A percentile compares a stretch with the other conserved stretches of the same genome.
phyloP scores from a whole-genome alignment of 345 rosid species.

The Pseudoturritis turrita region DNA sequence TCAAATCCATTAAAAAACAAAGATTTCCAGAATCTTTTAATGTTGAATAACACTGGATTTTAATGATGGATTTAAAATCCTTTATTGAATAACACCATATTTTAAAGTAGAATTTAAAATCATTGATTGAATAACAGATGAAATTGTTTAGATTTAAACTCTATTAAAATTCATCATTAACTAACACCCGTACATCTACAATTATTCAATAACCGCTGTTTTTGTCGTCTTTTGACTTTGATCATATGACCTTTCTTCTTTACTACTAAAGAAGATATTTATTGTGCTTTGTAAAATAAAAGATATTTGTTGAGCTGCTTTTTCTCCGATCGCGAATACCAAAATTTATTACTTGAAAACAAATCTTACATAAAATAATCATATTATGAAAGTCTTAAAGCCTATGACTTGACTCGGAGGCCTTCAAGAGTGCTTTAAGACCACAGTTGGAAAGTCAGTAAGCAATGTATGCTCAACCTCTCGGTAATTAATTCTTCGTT shows the following conservation, averaged over 20 bases:
- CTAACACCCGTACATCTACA: too few relatives aligned
- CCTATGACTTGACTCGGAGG: slow-evolving; percentile 12
- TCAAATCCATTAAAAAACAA: too few relatives aligned
- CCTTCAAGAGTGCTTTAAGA: neutral
- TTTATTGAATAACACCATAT: too few relatives aligned
- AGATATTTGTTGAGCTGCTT: neutral
- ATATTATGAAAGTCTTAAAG: slow-evolving; percentile 8
- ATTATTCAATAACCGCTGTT: too few relatives aligned
- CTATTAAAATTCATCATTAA: too few relatives aligned
- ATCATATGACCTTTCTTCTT: neutral
- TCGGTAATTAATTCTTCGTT: neutral
- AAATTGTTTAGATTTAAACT: too few relatives aligned
- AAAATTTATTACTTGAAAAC: neutral
- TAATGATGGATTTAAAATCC: too few relatives aligned
- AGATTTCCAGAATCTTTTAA: too few relatives aligned
- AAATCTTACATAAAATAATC: neutral
- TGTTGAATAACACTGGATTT: too few relatives aligned
- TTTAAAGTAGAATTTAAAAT: too few relatives aligned
- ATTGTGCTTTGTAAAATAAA: neutral
- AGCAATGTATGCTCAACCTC: slow-evolving; percentile 3
- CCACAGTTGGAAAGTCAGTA: neutral
- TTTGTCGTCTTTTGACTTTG: too few relatives aligned
- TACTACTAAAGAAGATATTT: neutral
- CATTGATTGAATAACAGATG: too few relatives aligned
- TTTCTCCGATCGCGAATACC: neutral